Evolutionary conservation across 345 rosid species (phyloP).

Genomic region (Pelargonium nanum): DNA sequence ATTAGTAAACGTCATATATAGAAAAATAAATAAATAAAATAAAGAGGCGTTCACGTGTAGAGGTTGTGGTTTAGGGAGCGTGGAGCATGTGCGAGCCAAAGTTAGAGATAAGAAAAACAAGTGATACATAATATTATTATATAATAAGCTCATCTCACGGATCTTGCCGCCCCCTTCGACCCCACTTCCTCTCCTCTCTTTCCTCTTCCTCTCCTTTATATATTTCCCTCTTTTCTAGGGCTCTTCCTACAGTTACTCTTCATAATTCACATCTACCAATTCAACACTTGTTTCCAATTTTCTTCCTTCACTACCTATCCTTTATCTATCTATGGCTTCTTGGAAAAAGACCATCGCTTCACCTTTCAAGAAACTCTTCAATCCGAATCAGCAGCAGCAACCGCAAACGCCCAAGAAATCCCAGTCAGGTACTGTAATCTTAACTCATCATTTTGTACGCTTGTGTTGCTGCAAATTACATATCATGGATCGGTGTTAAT

Average conservation of each 20-base stretch:
- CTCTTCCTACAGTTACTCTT: neutral
- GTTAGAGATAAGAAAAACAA: slow-evolving; percentile 15
- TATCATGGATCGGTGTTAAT: neutral
- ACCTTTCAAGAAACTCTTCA: slow-evolving; percentile 86
- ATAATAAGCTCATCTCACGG: slow-evolving; percentile 47
- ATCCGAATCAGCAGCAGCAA: slow-evolving; percentile 29
- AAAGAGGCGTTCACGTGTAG: slow-evolving; percentile 34
- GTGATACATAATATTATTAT: slow-evolving; percentile 19
- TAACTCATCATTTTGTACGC: neutral
- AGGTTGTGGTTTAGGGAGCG: slow-evolving; percentile 14
- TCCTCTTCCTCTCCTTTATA: neutral
- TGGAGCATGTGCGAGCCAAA: slow-evolving; percentile 35
- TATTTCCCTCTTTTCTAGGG: neutral
- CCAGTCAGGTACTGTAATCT: slow-evolving; percentile 24
- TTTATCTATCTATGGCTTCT: slow-evolving; percentile 37
- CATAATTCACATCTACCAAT: neutral
- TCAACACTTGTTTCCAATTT: too few relatives aligned
- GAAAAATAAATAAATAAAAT: too few relatives aligned
- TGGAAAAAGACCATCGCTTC: slow-evolving; percentile 80
- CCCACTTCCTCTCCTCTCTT: neutral
- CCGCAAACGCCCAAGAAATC: slow-evolving; percentile 23
- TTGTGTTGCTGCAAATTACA: neutral
- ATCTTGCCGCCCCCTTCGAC: slow-evolving; percentile 43
- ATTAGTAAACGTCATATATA: too few relatives aligned
- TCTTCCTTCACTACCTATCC: neutral